A percentile compares a stretch with the other conserved stretches of the same genome.
These are phyloP conservation scores for Chlorella sp. DNA, from an alignment of 139 green algal genomes.

Conservation along the genomic window DNA sequence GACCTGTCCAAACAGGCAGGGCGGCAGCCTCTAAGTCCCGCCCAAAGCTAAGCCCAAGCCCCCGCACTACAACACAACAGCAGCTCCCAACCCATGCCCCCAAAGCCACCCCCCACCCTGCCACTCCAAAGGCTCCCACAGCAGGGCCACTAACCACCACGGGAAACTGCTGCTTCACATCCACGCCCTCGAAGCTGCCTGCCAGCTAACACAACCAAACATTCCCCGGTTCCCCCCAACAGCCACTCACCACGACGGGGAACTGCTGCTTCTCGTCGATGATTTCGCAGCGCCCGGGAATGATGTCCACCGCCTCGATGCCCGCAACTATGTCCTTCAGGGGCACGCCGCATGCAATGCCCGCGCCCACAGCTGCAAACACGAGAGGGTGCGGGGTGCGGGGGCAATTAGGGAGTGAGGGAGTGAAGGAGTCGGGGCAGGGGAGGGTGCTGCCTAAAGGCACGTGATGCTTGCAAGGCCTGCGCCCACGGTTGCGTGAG, in stretches of 20 bases:
- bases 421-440: background rate
- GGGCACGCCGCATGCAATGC: constrained; percentile 78
- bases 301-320: constrained; percentile 80
- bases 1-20: too few species aligned
- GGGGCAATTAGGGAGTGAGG: background rate
- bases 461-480: background rate
- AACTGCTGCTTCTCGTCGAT: constrained; percentile 95
- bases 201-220: too few species aligned
- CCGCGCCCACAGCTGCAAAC: constrained; percentile 78
- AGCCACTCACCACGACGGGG: constrained; percentile 79
- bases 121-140: too few species aligned
- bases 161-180: too few species aligned
- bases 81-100: too few species aligned
- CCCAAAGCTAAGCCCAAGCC: too few species aligned
- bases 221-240: background rate
- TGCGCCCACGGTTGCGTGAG: too few species aligned
- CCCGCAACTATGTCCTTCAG: constrained; percentile 79
- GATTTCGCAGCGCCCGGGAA: constrained; percentile 79
- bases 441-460: background rate
- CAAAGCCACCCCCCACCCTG: too few species aligned
- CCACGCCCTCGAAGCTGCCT: too few species aligned
- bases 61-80: too few species aligned
- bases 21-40: too few species aligned
- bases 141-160: too few species aligned
- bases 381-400: background rate